These are phyloP conservation scores for Globisporangium polare DNA, from an alignment of 352 stramenopile species.

Conservation along the genomic window DNA sequence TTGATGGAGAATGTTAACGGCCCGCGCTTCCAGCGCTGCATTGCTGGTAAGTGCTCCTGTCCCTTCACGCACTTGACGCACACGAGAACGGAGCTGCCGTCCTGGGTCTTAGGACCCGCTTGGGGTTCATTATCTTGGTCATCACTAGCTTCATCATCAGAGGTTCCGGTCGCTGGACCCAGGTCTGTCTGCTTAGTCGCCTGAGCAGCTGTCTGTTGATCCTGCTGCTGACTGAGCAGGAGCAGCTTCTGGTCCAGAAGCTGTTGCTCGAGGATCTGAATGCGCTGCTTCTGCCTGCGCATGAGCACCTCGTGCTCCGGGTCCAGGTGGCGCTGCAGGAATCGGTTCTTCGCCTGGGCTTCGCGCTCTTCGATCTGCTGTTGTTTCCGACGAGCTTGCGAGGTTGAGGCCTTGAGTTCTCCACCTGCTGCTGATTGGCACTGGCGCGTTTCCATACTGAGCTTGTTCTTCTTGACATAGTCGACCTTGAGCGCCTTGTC, in stretches of 20 bases:
- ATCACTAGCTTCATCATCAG: constrained; percentile 6
- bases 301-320: constrained; percentile 21
- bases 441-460: neutral
- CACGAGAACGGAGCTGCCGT: constrained; percentile 4
- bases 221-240: constrained; percentile 23
- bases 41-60: constrained; percentile 4
- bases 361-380: constrained; percentile 5
- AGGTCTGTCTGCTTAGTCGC: neutral
- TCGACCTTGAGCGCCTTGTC: neutral
- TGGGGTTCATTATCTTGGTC: neutral
- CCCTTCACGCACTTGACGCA: constrained; percentile 18
- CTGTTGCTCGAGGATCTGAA: constrained; percentile 61
- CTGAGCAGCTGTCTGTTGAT: neutral
- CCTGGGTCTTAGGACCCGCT: neutral
- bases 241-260: constrained; percentile 56
- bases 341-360: neutral
- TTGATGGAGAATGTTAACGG: constrained; percentile 7
- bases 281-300: constrained; percentile 45
- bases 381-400: neutral
- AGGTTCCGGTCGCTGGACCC: neutral
- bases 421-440: neutral
- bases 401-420: neutral
- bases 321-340: constrained; percentile 10
- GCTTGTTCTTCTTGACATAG: constrained; percentile 8
- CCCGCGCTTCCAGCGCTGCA: constrained; percentile 6